A percentile compares a stretch with the other conserved stretches of the same genome.
Evolutionary conservation across 2,329 filamentous ascomycete species (phyloP).

Genomic region (Ciborinia camelliae): DNA sequence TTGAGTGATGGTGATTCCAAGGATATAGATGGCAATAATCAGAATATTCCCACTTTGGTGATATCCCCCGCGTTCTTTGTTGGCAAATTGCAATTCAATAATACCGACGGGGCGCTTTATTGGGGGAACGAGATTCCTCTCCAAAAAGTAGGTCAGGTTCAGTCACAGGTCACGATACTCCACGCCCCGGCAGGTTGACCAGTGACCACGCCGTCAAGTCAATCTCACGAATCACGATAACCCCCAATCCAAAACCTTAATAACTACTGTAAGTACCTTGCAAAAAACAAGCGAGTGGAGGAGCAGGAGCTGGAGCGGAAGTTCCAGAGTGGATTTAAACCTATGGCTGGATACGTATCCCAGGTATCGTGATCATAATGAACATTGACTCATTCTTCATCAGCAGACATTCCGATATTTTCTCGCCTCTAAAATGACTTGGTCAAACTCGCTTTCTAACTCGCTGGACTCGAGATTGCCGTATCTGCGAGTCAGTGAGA

Average conservation of each 20-base stretch:
- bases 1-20: neutral
- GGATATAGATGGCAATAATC: neutral
- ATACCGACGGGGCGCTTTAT: neutral
- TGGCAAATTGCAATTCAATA: neutral
- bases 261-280: too few species aligned
- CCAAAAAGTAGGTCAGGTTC: neutral
- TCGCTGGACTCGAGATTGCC: neutral
- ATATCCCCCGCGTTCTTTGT: conserved; percentile 1
- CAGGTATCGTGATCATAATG: too few species aligned
- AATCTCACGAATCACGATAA: neutral
- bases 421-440: neutral
- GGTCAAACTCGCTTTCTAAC: neutral
- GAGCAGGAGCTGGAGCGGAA: too few species aligned
- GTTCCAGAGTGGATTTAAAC: too few species aligned
- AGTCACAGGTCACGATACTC: neutral
- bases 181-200: neutral
- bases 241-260: neutral
- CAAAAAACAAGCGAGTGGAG: too few species aligned
- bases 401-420: conserved; percentile 2
- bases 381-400: neutral
- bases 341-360: too few species aligned
- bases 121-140: neutral
- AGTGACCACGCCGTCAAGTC: neutral
- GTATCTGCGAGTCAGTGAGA: neutral
- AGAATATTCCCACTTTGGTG: neutral